A percentile compares a stretch with the other conserved stretches of the same genome.
These are phyloP conservation scores for Megacollybia marginata DNA, from an alignment of 768 basidiomycete species.

Conservation along the genomic window DNA sequence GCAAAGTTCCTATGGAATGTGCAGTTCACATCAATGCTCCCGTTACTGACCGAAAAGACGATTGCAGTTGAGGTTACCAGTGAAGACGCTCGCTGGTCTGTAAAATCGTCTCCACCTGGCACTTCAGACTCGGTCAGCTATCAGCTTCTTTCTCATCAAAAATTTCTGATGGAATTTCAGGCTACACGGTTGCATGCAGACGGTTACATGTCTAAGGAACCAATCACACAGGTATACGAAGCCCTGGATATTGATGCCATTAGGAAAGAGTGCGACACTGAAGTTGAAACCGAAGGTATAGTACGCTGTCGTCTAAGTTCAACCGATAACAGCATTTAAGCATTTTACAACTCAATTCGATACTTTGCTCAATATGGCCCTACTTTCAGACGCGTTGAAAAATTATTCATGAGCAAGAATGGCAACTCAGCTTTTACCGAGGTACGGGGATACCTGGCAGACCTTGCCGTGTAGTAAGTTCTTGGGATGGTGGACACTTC, in stretches of 20 bases:
- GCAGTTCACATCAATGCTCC: constrained; percentile 12
- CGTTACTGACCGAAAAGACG: constrained; percentile 12
- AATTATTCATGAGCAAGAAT: constrained; percentile 12
- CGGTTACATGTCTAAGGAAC: constrained; percentile 17
- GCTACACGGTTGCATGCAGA: background rate
- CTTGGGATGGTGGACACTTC: background rate
- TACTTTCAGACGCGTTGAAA: constrained; percentile 19
- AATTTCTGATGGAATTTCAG: background rate
- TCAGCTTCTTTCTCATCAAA: background rate
- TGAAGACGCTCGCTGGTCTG: constrained; percentile 17
- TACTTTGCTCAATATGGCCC: constrained; percentile 26
- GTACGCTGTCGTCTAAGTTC: background rate
- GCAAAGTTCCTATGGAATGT: constrained; percentile 14
- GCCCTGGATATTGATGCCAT: constrained; percentile 8
- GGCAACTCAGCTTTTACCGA: too few relatives aligned
- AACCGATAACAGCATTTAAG: constrained; percentile 10
- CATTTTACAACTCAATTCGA: constrained; percentile 17
- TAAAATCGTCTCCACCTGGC: constrained; percentile 7
- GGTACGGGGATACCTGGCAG: constrained; percentile 15
- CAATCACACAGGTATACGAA: constrained; percentile 9
- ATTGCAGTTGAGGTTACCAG: constrained; percentile 9
- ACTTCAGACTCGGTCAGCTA: background rate
- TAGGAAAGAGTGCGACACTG: constrained; percentile 3
- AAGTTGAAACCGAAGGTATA: background rate
- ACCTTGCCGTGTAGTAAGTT: constrained; percentile 1